Base-by-base conservation (phyloP, 345 rosid species). In the Eucalyptus lansdowneana region DNA sequence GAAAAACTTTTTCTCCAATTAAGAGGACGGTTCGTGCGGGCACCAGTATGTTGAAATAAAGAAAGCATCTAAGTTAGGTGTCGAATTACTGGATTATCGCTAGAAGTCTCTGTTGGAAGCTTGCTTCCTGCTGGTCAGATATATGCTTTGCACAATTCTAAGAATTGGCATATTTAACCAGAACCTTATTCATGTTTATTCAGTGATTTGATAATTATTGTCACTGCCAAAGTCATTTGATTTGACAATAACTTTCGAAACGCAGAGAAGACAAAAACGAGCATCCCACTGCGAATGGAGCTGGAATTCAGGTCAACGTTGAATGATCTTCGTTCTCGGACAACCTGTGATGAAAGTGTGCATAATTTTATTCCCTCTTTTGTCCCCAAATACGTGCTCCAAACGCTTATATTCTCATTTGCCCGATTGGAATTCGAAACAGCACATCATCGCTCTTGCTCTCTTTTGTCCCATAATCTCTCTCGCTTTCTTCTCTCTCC, bases 71-170 rank as follows among this genome's bases (percentile, higher is more conserved):
- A 16, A 8, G 22, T 17, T 17, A 7, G 22, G 4, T 17, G 22
- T 1, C 1, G 22, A 10, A 19, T 53, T 53, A 69, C 5, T 11
- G 3, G 50, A 47, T 47, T 2, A 47, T 47, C 50, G 5, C 50
- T 47, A 47, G 14, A 47, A 47, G 14, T 11, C 50, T 47, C 0
- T 4, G 8, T 17, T 19, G 4, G 9, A 53, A 53, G 24, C 56
- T 53, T 7, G 56, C 24, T 19, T 53, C 2, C 5, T 53, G 0
- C 5, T 19, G 0, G 24, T 53, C 19, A 53, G 56, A 53, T 2
- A 53, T 3, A 53, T 19, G 10, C 56, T 53, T 19, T 0, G 9
- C 56, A 7, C 1, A 8, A 2, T 53, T 53, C 24, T 7, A 53
- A 51, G 56, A 51, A 53, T 53, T 0, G 2, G 4, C 22, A 51